Evolutionary conservation across 2,329 filamentous ascomycete species (phyloP), one percentile per base, ranked within the genome.

Genomic region (Hypoxylon sp.): DNA sequence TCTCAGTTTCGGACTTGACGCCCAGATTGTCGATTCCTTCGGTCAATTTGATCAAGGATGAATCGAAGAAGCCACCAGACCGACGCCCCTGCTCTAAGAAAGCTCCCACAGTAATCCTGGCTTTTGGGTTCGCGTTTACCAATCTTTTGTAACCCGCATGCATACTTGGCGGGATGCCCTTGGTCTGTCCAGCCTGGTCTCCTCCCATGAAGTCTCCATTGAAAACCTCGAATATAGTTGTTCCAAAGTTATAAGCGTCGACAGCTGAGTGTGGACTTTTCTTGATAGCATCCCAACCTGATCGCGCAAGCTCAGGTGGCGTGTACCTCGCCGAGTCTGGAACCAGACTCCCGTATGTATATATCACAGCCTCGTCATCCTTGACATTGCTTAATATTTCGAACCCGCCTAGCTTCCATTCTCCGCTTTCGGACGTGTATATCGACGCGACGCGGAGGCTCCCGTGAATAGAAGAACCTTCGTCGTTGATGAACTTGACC

Each of bases 361-460:
- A 98, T 76, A 99, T 94, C 52, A 97, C 86, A 8, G 94, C 93
- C 74, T 98, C 93, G 68, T 98, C 94, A 63, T 98, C 96, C 76
- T 98, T 98, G 82, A 98, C 91, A 39, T 92, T 98, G 81, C 94
- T 98, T 65, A 98, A 80, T 4, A 97, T 88, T 73, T 99, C 96
- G 73, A 99, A 97, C 0, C 96, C 96, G 19, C 92, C 94, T 1
- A 99, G 83, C 77, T 97, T 98, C 96, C 96, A 99, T 81, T 99
- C 96, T 64, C 96, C 96, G 76, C 96, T 98, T 78, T 98, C 95
- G 67, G 93, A 94, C 3, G 93, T 96, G 80, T 94, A 99, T 71
- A 99, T 86, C 0, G 95, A 97, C 0, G 92, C 92, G 19, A 93
- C 92, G 69, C 93, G 90, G 57, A 99, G 84, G 75, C 89, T 93